phyloP scores from a whole-genome alignment of 805 yeast genomes.

The Cyberlindnera samutprakarnensis region DNA sequence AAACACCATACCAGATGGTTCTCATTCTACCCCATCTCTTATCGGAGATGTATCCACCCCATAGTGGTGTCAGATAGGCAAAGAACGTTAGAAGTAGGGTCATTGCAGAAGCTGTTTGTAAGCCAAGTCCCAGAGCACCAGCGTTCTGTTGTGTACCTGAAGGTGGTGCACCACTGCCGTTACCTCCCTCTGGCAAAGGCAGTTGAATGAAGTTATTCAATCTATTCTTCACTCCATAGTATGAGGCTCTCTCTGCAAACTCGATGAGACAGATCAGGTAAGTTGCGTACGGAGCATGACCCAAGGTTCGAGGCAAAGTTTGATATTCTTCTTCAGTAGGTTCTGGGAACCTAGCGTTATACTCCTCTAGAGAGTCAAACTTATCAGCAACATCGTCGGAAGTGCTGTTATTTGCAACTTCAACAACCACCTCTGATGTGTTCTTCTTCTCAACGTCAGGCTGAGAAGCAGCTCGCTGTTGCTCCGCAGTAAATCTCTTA shows the following conservation, averaged over 20 bases:
- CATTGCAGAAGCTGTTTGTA: conserved; percentile 61
- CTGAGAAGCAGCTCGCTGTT: no score
- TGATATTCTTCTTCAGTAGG: conserved; percentile 41
- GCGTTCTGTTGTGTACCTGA: conserved; percentile 18
- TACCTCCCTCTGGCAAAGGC: conserved; percentile 29
- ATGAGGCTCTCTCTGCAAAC: conserved; percentile 74
- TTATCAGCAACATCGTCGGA: conserved; percentile 1
- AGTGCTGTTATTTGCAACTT: no score
- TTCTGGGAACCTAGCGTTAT: conserved; percentile 15
- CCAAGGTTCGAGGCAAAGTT: conserved; percentile 31
- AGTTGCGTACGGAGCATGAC: conserved; percentile 39
- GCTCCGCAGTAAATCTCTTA: no score
- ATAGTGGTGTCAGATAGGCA: conserved; percentile 74
- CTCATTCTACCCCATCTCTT: conserved; percentile 65
- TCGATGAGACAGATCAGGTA: conserved; percentile 60
- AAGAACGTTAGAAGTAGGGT: conserved; percentile 74
- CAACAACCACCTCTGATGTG: no score
- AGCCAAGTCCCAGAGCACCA: conserved; percentile 56
- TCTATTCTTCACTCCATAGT: conserved; percentile 71
- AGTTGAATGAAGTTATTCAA: conserved; percentile 75
- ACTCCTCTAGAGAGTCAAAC: conserved; percentile 7
- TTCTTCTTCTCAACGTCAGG: no score
- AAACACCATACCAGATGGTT: conserved; percentile 55
- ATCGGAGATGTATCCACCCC: conserved; percentile 73
- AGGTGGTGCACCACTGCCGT: conserved; percentile 26